Conservation (phyloP, 2,329 filamentous ascomycete genomes). For the Aureobasidium zeae region DNA sequence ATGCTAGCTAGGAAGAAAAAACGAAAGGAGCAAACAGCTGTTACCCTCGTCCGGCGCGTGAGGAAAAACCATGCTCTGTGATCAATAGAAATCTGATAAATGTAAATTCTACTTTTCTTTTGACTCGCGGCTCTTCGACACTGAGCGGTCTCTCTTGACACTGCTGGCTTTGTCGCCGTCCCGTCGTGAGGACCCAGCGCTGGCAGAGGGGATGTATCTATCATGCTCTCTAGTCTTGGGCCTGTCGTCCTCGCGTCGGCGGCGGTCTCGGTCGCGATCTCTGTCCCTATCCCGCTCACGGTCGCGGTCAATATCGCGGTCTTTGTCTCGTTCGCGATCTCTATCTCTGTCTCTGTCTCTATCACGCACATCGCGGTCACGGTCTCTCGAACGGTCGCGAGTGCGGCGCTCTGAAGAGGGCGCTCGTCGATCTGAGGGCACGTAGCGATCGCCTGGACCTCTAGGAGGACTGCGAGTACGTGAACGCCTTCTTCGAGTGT, state of each 20-base stretch:
- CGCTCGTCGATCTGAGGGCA: slow-evolving; percentile 5
- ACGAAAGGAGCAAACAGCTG: too few species aligned
- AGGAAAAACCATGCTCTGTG: too few species aligned
- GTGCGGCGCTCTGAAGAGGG: slow-evolving; percentile 16
- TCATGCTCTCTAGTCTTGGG: neutral
- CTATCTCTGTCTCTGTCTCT: slow-evolving; percentile 30
- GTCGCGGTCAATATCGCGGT: slow-evolving; percentile 28
- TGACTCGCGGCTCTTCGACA: slow-evolving; percentile 4
- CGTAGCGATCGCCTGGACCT: slow-evolving; percentile 16
- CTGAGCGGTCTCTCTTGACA: slow-evolving; percentile 7
- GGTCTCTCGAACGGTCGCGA: slow-evolving; percentile 18
- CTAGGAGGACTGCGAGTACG: slow-evolving; percentile 11
- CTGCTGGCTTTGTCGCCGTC: slow-evolving; percentile 6
- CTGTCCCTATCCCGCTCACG: slow-evolving; percentile 25
- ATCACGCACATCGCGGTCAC: slow-evolving; percentile 10
- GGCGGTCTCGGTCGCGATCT: slow-evolving; percentile 19
- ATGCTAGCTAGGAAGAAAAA: too few species aligned
- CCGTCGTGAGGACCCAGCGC: slow-evolving; percentile 1
- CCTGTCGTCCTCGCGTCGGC: slow-evolving; percentile 6
- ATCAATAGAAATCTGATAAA: too few species aligned
- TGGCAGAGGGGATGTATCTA: slow-evolving; percentile 6
- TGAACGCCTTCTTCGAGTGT: slow-evolving; percentile 25
- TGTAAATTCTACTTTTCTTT: too few species aligned
- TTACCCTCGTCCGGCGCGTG: too few species aligned
- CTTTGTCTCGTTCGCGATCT: slow-evolving; percentile 29